Conservation (phyloP, 139 green algal genomes). For the Eudorina sp. region DNA sequence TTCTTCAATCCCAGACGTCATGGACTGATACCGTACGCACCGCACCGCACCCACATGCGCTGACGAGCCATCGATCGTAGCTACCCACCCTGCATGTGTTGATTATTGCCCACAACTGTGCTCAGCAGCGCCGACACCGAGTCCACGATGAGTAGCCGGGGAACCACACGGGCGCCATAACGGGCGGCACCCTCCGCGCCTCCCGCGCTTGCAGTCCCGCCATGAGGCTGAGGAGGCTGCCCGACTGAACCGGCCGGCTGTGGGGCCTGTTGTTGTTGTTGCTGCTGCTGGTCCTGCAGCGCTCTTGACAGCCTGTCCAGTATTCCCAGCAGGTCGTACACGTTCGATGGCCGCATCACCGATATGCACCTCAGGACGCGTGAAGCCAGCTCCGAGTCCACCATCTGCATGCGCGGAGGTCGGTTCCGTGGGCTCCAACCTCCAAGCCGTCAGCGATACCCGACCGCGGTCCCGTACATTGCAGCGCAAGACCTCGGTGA, state of each 20-base stretch:
- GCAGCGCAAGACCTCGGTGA: too few species aligned
- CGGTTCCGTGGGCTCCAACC: too few species aligned
- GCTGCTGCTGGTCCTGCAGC: slow-evolving; percentile 11
- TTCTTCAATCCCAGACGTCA: too few species aligned
- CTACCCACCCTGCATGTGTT: slow-evolving; percentile 57
- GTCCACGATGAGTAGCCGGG: slow-evolving; percentile 66
- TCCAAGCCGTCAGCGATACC: too few species aligned
- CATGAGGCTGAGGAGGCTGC: too few species aligned
- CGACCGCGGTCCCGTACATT: too few species aligned
- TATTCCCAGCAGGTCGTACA: slow-evolving; percentile 23
- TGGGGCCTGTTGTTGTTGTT: slow-evolving; percentile 11
- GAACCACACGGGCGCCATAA: neutral
- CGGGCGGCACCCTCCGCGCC: neutral
- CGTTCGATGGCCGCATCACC: slow-evolving; percentile 32
- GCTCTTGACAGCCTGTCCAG: slow-evolving; percentile 24
- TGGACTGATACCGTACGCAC: too few species aligned
- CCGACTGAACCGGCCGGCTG: too few species aligned
- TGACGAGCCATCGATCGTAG: neutral
- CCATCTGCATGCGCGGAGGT: too few species aligned
- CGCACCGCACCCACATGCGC: too few species aligned
- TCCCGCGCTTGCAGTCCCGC: neutral
- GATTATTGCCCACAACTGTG: slow-evolving; percentile 53
- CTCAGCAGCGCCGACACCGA: slow-evolving; percentile 63
- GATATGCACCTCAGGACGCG: slow-evolving; percentile 29
- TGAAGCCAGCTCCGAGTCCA: neutral